Evolutionary conservation across 2,329 filamentous ascomycete species (phyloP), one percentile per base, ranked within the genome.

Genomic region (Pestalotiopsis sp.): DNA sequence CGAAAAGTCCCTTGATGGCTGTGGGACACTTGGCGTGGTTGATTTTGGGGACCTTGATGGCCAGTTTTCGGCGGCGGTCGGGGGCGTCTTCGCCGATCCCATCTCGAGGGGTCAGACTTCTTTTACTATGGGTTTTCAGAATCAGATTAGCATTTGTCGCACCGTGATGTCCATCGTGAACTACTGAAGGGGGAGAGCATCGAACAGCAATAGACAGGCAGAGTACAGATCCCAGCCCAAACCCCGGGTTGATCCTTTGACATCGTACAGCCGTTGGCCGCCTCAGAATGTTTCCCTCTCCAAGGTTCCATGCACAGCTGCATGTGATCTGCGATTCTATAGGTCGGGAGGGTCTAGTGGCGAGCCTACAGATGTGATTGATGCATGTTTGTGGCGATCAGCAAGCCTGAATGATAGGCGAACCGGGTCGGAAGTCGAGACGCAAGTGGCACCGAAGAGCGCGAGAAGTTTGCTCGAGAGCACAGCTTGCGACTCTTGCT

Each of bases 251-350:
- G 45, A 52, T 52, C n/a, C 45, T 52, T 52, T 20, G 17, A 52
- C 45, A n/a, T n/a, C 20, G 6, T n/a, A 12, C n/a, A 52, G 45
- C 20, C n/a, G 45, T 23, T 20, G 11, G 17, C 20, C n/a, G 45
- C 11, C 6, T 23, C n/a, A 52, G 14, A 23, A 52, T n/a, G 6
- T 5, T 12, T 9, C 7, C 45, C 45, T 52, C 17, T 52, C 45
- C 45, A 52, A 52, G 6, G 11, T 17, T 9, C 17, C 45, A 52
- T 52, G 45, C 45, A 52, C 17, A 20, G 6, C 45, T 52, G 78
- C 14, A 78, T 68, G 20, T 45, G 60, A 60, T 52, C 45, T 3
- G n/a, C 17, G 14, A 2, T 52, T 52, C 17, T n/a, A 52, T 52
- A 52, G 45, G 45, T n/a, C 45, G 4, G 11, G 3, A 6, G 13